Percentiles rank a stretch among this genome's conserved stretches.
These are phyloP conservation scores for Sedum album DNA, from an alignment of 164 flowering plant genomes.

Conservation along the genomic window DNA sequence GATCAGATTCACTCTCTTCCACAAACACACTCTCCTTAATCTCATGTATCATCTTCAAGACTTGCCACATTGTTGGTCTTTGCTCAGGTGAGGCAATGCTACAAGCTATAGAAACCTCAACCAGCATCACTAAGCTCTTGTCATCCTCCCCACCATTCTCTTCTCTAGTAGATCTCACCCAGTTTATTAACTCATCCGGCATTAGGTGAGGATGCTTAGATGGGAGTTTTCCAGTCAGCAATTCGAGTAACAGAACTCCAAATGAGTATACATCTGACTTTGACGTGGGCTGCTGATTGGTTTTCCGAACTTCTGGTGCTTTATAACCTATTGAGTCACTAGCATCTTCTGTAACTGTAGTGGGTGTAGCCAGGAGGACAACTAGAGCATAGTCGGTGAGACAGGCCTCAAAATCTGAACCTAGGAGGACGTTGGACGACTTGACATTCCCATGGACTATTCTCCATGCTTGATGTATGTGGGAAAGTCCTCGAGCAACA, in stretches of 20 bases:
- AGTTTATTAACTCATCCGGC: conserved; percentile 37
- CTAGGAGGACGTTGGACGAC: conserved; percentile 85
- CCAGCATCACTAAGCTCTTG: conserved; percentile 53
- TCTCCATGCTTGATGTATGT: conserved; percentile 84
- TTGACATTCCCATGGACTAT: conserved; percentile 91
- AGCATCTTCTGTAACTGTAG: conserved; percentile 17
- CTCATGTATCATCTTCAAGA: conserved; percentile 88
- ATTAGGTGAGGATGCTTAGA: conserved; percentile 40
- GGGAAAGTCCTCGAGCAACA: conserved; percentile 90
- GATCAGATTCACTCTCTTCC: conserved; percentile 36
- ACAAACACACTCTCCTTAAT: conserved; percentile 53
- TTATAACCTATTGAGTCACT: conserved; percentile 27
- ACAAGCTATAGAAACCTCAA: conserved; percentile 62
- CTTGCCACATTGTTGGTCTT: conserved; percentile 91
- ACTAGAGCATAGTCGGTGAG: conserved; percentile 76
- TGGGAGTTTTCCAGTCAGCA: conserved; percentile 64
- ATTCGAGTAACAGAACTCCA: conserved; percentile 72
- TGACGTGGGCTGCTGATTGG: conserved; percentile 26
- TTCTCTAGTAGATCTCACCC: conserved; percentile 64
- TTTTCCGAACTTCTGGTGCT: conserved; percentile 62
- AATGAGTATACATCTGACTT: conserved; percentile 80
- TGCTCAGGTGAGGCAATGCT: conserved; percentile 52
- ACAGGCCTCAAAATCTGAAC: conserved; percentile 89
- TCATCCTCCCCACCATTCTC: conserved; percentile 47
- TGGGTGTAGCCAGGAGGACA: conserved; percentile 23